Evolutionary conservation across 495 filamentous ascomycete genomes (phyloP), one percentile per base, ranked within the genome.

Genomic region (Annulohypoxylon stygium): DNA sequence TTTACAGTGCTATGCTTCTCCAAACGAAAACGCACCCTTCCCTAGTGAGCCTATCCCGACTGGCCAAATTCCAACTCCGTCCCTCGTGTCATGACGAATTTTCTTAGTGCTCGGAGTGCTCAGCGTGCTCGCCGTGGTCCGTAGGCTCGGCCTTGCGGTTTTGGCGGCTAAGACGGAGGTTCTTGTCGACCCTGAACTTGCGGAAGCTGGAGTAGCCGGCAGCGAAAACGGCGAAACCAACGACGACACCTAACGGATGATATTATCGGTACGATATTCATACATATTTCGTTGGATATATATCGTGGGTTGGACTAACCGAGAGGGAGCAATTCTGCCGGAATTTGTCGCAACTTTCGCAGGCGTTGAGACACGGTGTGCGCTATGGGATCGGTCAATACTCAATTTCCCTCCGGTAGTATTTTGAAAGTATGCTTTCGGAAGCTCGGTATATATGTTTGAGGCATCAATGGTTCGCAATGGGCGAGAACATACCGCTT

Each of bases 361-460:
- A 99, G 86, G 75, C 97, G 92, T 86, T 99, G 96, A 53, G 96
- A 98, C 84, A 99, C 91, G 67, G 96, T 98, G 86, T 98, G 96
- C 79, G 93, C 96, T 99, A 76, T 73, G 43, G 30, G 33, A 50
- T 57, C 43, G 58, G 71, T 83, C 71, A 82, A 79, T 61, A 61
- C 65, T 30, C 14, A 18, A 45, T 65, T 58, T 30, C 11, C 12
- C 8, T 26, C 62, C 37, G 41, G 47, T 34, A 16, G 8, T 37
- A 51, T 58, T 65, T 16, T 9, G 12, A 30, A 14, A 23, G 33
- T 7, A 76, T 41, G n/a, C 23, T 60, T 34, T 70, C 68, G 36
- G 34, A 23, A 63, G 34, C 53, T 30, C 8, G 6, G 4, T n/a
- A 48, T 12, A 61, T 60, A 4, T 41, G 41, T 71, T 12, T 59